These are phyloP conservation scores for Cryoendolithus antarcticus DNA, from an alignment of 2,329 filamentous ascomycete genomes.

Conservation along the genomic window DNA sequence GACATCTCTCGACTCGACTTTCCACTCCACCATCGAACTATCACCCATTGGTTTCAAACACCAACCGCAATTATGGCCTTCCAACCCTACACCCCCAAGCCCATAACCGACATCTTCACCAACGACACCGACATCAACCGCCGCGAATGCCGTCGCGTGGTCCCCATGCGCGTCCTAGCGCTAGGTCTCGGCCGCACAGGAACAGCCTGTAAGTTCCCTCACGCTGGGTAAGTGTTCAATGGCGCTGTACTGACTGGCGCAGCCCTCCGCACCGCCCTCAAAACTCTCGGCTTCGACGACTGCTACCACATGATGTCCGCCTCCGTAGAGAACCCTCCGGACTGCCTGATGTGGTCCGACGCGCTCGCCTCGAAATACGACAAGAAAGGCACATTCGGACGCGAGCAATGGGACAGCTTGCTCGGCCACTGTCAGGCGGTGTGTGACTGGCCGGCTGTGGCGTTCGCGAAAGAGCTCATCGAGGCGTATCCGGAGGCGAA, in stretches of 20 bases:
- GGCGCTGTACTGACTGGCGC: neutral
- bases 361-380: constrained; percentile 53
- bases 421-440: constrained; percentile 54
- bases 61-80: constrained; percentile 22
- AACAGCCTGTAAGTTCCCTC: constrained; percentile 46
- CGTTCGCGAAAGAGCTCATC: constrained; percentile 58
- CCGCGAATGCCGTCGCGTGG: constrained; percentile 50
- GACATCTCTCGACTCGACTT: no score
- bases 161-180: constrained; percentile 61
- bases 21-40: no score
- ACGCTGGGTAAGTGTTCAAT: neutral
- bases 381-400: constrained; percentile 48
- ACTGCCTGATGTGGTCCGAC: constrained; percentile 58
- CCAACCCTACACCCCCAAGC: constrained; percentile 33
- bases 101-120: constrained; percentile 50
- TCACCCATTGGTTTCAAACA: neutral
- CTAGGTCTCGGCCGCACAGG: constrained; percentile 59
- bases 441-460: constrained; percentile 56
- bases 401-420: constrained; percentile 57
- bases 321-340: constrained; percentile 55
- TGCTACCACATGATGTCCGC: constrained; percentile 65
- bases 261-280: constrained; percentile 54
- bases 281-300: constrained; percentile 53
- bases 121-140: constrained; percentile 56
- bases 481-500: constrained; percentile 62